Evolutionary conservation across 1,284 basidiomycete species (phyloP).

Genomic region (Boletellus deceptivus): DNA sequence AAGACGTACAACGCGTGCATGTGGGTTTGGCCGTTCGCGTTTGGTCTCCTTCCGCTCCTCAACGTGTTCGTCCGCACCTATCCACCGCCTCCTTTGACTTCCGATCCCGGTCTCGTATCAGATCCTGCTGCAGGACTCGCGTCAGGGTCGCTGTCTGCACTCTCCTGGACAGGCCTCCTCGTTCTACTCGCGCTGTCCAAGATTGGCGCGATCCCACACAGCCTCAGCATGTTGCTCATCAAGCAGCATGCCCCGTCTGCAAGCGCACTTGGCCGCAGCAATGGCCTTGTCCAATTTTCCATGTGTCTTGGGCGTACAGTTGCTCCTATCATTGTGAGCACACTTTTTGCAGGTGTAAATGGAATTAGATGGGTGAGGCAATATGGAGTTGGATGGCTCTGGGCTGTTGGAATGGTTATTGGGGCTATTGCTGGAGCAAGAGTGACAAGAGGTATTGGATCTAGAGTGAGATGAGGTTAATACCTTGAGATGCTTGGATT

Average conservation of each 20-base stretch:
- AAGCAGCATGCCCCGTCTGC: slow-evolving; percentile 18
- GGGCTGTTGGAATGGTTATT: slow-evolving; percentile 18
- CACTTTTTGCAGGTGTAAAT: slow-evolving; percentile 22
- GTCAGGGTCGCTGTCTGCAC: neutral
- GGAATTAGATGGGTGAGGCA: slow-evolving; percentile 17
- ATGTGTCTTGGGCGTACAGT: slow-evolving; percentile 24
- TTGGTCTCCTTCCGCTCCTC: slow-evolving; percentile 16
- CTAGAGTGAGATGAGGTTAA: no score
- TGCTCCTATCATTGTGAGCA: slow-evolving; percentile 18
- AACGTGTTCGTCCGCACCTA: slow-evolving; percentile 12
- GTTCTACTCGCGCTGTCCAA: slow-evolving; percentile 20
- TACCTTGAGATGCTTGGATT: no score
- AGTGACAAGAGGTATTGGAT: slow-evolving; percentile 13
- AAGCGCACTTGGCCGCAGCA: slow-evolving; percentile 15
- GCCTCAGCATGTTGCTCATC: slow-evolving; percentile 19
- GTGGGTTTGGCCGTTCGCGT: slow-evolving; percentile 19
- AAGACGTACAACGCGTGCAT: slow-evolving; percentile 21
- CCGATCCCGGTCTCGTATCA: neutral
- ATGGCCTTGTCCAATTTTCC: slow-evolving; percentile 23
- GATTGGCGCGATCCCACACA: slow-evolving; percentile 15
- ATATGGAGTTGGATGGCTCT: slow-evolving; percentile 15
- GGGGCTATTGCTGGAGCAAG: slow-evolving; percentile 15
- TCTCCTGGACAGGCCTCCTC: slow-evolving; percentile 19
- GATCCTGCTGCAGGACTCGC: neutral
- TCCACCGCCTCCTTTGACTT: neutral